Percentiles rank a stretch among this genome's conserved stretches.
Conservation (phyloP, 352 stramenopile genomes). For the Blastocystis sp. region DNA sequence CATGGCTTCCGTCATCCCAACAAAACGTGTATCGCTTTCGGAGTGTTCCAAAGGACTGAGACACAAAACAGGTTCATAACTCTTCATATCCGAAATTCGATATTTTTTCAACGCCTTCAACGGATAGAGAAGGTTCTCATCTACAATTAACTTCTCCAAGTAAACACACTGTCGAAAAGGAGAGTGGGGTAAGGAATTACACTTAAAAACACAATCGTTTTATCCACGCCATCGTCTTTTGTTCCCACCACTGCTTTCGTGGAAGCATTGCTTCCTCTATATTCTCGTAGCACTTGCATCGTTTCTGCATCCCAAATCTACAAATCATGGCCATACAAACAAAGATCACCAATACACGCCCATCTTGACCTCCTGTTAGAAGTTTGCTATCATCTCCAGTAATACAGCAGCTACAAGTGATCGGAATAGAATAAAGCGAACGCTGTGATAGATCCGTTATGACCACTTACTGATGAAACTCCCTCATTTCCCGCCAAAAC, state of each 20-base stretch:
- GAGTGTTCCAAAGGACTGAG: not conserved
- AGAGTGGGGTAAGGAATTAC: conserved; percentile 41
- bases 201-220: conserved; percentile 5
- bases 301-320: conserved; percentile 1
- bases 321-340: not conserved
- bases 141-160: not conserved
- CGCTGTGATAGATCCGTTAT: not conserved
- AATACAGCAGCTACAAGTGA: not conserved
- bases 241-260: not conserved
- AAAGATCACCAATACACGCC: not conserved
- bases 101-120: conserved; percentile 24
- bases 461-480: not conserved
- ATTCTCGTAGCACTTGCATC: not conserved
- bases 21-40: not conserved
- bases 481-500: not conserved
- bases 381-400: not conserved
- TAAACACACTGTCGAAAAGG: not conserved
- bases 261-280: conserved; percentile 30
- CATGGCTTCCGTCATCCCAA: not conserved
- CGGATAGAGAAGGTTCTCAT: conserved; percentile 38
- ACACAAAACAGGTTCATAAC: not conserved
- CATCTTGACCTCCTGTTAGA: conserved; percentile 3
- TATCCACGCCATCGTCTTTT: not conserved
- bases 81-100: not conserved
- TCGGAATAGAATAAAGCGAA: not conserved